phyloP scores from a whole-genome alignment of 352 stramenopile species.

The Pythium monospermum region DNA sequence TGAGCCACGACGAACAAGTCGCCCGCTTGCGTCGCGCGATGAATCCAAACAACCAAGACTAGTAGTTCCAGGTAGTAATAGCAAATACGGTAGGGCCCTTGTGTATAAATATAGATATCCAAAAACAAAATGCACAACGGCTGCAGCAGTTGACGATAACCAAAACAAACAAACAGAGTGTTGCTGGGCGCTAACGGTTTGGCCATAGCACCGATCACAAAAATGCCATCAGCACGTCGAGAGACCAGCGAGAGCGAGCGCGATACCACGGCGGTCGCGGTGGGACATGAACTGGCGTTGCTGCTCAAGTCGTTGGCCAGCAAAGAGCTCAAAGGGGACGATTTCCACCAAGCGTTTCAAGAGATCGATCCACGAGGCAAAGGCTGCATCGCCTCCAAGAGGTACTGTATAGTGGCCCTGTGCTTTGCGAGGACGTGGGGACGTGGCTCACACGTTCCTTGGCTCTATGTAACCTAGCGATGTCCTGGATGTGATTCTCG shows the following conservation, averaged over 20 bases:
- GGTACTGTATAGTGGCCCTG: no score
- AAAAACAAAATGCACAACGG: no score
- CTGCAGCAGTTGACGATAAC: neutral
- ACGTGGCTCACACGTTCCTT: no score
- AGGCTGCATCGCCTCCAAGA: conserved; percentile 14
- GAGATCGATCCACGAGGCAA: conserved; percentile 6
- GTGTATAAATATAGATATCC: conserved; percentile 14
- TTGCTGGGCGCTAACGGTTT: neutral
- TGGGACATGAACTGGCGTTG: conserved; percentile 2
- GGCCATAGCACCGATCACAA: neutral
- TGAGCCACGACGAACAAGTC: conserved; percentile 48
- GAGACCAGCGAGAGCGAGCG: neutral
- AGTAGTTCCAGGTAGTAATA: neutral
- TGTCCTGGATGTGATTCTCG: conserved; percentile 10
- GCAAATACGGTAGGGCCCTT: neutral
- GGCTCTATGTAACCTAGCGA: no score
- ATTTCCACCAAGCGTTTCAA: conserved; percentile 14
- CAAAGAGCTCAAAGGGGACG: conserved; percentile 10
- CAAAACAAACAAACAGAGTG: neutral
- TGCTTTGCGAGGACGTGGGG: no score
- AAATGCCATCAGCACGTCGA: conserved; percentile 10
- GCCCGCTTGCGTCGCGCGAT: conserved; percentile 44
- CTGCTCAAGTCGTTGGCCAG: neutral
- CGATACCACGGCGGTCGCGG: neutral
- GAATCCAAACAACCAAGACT: conserved; percentile 51